phyloP scores from a whole-genome alignment of 2,329 filamentous ascomycete species.

The Fusarium chlamydosporum region DNA sequence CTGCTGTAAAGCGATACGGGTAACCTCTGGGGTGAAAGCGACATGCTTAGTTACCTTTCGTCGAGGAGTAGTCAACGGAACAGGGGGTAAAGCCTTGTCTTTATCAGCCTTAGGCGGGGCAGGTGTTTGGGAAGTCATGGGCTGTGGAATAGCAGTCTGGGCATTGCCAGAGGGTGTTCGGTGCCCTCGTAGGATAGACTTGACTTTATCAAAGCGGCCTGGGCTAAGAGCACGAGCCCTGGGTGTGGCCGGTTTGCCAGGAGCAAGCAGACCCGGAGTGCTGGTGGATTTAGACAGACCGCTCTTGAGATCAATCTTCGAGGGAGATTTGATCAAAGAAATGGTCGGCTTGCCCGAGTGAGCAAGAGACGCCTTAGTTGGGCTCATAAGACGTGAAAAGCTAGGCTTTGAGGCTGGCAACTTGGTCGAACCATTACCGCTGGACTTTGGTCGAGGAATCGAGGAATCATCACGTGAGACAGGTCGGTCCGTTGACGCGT shows the following conservation, averaged over 20 bases:
- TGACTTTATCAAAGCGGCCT: constrained; percentile 68
- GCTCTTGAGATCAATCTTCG: constrained; percentile 60
- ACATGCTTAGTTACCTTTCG: constrained; percentile 79
- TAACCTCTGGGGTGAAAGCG: constrained; percentile 81
- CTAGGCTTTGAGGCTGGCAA: constrained; percentile 63
- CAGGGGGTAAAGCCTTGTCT: constrained; percentile 67
- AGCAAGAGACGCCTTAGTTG: constrained; percentile 79
- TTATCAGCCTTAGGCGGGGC: constrained; percentile 63
- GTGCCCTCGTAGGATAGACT: constrained; percentile 68
- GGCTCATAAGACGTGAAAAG: constrained; percentile 76
- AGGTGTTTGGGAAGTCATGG: constrained; percentile 63
- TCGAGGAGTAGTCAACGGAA: constrained; percentile 75
- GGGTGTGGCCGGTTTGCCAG: constrained; percentile 54
- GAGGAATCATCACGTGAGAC: constrained; percentile 66
- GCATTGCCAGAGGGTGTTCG: constrained; percentile 55
- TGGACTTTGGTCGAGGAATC: constrained; percentile 64
- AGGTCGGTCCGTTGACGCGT: constrained; percentile 76
- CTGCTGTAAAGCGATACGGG: constrained; percentile 60
- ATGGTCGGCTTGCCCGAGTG: constrained; percentile 50
- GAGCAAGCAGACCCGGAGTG: constrained; percentile 60
- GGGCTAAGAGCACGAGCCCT: constrained; percentile 62
- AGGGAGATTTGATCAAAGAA: constrained; percentile 58
- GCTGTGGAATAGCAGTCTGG: constrained; percentile 65
- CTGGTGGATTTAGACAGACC: constrained; percentile 66
- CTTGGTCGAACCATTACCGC: constrained; percentile 40